Percentiles rank a stretch among this genome's conserved stretches.
Conservation (phyloP, 2,329 filamentous ascomycete species). For the Neoarthrinium moseri region DNA sequence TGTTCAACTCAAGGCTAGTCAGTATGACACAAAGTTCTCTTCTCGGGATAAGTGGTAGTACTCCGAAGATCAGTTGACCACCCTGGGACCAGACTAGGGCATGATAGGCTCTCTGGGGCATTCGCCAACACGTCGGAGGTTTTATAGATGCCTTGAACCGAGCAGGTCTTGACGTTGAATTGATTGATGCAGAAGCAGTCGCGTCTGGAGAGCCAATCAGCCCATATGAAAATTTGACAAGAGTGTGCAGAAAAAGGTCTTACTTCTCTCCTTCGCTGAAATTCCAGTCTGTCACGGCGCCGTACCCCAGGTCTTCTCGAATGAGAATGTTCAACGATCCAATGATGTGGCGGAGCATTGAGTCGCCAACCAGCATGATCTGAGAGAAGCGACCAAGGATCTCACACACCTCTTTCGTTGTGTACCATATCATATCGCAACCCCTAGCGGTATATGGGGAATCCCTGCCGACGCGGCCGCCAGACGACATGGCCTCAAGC, state of each 20-base stretch:
- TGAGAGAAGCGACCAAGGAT: slow-evolving; percentile 44
- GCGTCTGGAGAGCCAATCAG: slow-evolving; percentile 24
- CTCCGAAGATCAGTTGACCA: slow-evolving; percentile 25
- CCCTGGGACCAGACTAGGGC: slow-evolving; percentile 29
- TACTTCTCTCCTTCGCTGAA: slow-evolving; percentile 41
- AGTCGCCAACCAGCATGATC: slow-evolving; percentile 45
- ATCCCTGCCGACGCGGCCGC: slow-evolving; percentile 43
- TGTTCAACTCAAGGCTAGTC: slow-evolving; percentile 33
- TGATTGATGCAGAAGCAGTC: slow-evolving; percentile 48
- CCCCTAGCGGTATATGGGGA: slow-evolving; percentile 41
- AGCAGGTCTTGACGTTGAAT: slow-evolving; percentile 47
- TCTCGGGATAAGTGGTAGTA: slow-evolving; percentile 11
- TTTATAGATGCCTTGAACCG: slow-evolving; percentile 46
- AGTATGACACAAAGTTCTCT: slow-evolving; percentile 4
- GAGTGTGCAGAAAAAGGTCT: slow-evolving; percentile 7
- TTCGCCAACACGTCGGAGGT: slow-evolving; percentile 41
- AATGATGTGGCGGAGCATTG: slow-evolving; percentile 47
- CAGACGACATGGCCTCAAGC: slow-evolving; percentile 39
- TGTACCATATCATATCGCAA: slow-evolving; percentile 48
- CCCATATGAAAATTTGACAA: not conserved
- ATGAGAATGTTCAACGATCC: slow-evolving; percentile 45
- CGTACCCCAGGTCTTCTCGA: slow-evolving; percentile 44
- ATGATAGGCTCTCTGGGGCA: slow-evolving; percentile 40
- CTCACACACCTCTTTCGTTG: slow-evolving; percentile 42
- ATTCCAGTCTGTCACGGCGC: slow-evolving; percentile 48